A percentile compares a stretch with the other conserved stretches of the same genome.
These are phyloP conservation scores for Hypomontagnella submonticulosa DNA, from an alignment of 495 filamentous ascomycete genomes.

Conservation along the genomic window DNA sequence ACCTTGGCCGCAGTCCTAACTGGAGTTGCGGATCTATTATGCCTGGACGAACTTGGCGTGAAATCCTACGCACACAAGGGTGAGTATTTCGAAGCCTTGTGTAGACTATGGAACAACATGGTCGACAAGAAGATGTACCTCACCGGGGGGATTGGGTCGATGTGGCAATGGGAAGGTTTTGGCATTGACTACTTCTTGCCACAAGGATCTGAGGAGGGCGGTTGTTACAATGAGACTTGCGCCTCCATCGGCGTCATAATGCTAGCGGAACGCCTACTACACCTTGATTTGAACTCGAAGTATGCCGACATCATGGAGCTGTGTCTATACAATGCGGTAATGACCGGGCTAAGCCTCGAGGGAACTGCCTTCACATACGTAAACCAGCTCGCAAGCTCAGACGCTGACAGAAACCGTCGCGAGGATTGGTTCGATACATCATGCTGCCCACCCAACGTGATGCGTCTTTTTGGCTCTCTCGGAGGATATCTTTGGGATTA, in stretches of 20 bases:
- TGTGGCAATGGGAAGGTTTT: conserved; percentile 71
- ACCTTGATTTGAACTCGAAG: conserved; percentile 61
- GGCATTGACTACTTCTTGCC: conserved; percentile 68
- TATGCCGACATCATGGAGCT: conserved; percentile 70
- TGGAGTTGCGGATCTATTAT: conserved; percentile 53
- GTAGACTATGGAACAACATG: conserved; percentile 67
- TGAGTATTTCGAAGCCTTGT: conserved; percentile 51
- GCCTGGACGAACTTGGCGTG: conserved; percentile 43
- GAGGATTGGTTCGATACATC: conserved; percentile 67
- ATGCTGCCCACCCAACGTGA: conserved; percentile 69
- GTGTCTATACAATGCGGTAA: conserved; percentile 68
- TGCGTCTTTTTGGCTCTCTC: conserved; percentile 62
- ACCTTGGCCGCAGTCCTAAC: conserved; percentile 43
- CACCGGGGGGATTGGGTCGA: conserved; percentile 69
- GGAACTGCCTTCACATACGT: conserved; percentile 67
- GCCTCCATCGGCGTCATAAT: conserved; percentile 71
- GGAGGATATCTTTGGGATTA: conserved; percentile 66
- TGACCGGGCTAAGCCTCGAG: conserved; percentile 62
- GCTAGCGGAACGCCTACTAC: conserved; percentile 64
- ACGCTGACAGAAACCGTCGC: conserved; percentile 55
- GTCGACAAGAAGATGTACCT: conserved; percentile 68
- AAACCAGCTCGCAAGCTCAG: conserved; percentile 66
- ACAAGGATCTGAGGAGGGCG: conserved; percentile 66
- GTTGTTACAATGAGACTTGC: conserved; percentile 72
- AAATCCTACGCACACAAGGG: conserved; percentile 43